phyloP scores from a whole-genome alignment of 345 rosid genomes.

The Pugionium cornutum region DNA sequence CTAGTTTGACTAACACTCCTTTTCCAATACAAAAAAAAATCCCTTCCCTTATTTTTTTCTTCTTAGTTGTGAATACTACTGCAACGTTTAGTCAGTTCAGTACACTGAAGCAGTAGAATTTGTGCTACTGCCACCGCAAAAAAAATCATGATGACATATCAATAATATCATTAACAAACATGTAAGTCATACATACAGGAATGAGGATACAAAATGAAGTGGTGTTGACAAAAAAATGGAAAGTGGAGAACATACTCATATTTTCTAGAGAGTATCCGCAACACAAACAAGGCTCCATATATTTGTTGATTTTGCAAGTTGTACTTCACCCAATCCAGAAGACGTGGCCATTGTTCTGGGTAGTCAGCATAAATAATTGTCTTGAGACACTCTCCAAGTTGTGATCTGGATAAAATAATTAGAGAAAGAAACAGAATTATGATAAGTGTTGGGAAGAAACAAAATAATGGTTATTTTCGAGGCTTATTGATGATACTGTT shows the following conservation, averaged over 20 bases:
- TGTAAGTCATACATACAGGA: conserved; percentile 9
- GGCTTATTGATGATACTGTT: background rate
- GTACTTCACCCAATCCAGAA: conserved; percentile 92
- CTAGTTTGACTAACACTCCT: conserved; percentile 6
- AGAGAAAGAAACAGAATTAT: conserved; percentile 3
- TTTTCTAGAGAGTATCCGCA: conserved; percentile 94
- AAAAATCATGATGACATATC: background rate
- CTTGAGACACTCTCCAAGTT: conserved; percentile 96
- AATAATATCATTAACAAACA: conserved; percentile 10
- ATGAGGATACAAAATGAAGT: background rate
- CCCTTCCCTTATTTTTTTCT: background rate
- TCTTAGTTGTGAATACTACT: conserved; percentile 2
- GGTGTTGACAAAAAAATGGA: background rate
- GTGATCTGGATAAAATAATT: conserved; percentile 56
- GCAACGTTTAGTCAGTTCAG: background rate
- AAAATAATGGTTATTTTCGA: background rate
- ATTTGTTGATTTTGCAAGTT: conserved; percentile 90
- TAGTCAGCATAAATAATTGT: conserved; percentile 93
- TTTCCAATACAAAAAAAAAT: conserved; percentile 15
- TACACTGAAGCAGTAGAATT: conserved; percentile 7
- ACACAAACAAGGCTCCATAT: conserved; percentile 83
- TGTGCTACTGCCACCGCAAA: conserved; percentile 16
- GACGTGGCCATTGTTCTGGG: conserved; percentile 98
- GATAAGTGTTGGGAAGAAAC: background rate
- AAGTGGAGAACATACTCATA: conserved; percentile 66